These are phyloP conservation scores for Haplographium delicatum DNA, from an alignment of 495 filamentous ascomycete species.

Conservation along the genomic window DNA sequence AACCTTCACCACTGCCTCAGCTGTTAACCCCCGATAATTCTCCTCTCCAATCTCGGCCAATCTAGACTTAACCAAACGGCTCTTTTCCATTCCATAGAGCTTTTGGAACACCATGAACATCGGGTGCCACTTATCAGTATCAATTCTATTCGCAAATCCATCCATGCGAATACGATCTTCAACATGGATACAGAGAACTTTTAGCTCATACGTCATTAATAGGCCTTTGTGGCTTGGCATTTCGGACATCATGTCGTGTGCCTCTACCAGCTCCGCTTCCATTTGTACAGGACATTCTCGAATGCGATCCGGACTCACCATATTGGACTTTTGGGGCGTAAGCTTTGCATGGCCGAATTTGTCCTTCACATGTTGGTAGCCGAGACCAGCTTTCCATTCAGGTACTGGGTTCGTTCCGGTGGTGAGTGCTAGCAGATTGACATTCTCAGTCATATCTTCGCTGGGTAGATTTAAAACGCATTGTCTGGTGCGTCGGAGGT, in stretches of 20 bases:
- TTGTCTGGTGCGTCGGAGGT: conserved; percentile 37
- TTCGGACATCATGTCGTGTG: conserved; percentile 31
- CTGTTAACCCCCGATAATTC: conserved; percentile 29
- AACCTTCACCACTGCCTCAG: too few species aligned
- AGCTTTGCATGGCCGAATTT: conserved; percentile 34
- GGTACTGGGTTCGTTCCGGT: conserved; percentile 34
- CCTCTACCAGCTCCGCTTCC: conserved; percentile 34
- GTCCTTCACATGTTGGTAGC: conserved; percentile 23
- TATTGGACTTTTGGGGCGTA: conserved; percentile 31
- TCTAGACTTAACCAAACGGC: conserved; percentile 24
- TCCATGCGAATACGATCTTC: conserved; percentile 27
- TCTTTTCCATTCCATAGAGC: conserved; percentile 31
- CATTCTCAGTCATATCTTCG: conserved; percentile 31
- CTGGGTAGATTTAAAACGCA: conserved; percentile 41
- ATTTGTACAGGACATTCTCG: conserved; percentile 38
- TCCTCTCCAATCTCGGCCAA: conserved; percentile 34
- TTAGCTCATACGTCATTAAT: conserved; percentile 29
- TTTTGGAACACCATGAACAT: conserved; percentile 41
- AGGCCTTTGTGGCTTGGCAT: conserved; percentile 18
- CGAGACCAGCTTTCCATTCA: conserved; percentile 9
- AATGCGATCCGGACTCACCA: conserved; percentile 29
- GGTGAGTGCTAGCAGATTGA: conserved; percentile 37
- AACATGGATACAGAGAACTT: conserved; percentile 28
- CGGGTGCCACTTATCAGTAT: conserved; percentile 38
- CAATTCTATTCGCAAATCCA: conserved; percentile 35